These are phyloP conservation scores for Blumeriella jaapii DNA, from an alignment of 2,329 filamentous ascomycete species.

Conservation along the genomic window DNA sequence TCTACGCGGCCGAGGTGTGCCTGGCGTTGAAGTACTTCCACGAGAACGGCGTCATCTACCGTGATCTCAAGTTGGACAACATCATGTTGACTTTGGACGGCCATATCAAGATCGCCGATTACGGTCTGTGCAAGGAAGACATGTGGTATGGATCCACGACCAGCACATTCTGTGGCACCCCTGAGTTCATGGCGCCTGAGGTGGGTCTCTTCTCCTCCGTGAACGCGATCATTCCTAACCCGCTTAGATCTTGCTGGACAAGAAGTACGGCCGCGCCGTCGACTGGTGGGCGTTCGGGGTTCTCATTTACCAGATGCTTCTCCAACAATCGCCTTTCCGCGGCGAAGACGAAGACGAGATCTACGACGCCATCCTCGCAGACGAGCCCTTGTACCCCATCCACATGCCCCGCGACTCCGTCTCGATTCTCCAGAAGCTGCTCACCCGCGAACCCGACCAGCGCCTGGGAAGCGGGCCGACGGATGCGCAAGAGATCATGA, in stretches of 20 bases:
- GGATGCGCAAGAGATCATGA: constrained; percentile 98
- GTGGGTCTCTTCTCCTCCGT: constrained; percentile 34
- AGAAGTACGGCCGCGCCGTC: constrained; percentile 94
- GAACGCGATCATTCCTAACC: constrained; percentile 24
- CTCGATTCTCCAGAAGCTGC: constrained; percentile 91
- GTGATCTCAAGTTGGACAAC: constrained; percentile 71
- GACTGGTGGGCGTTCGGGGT: constrained; percentile 99
- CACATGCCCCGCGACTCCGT: constrained; percentile 98
- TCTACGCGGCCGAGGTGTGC: constrained; percentile 96
- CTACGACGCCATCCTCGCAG: constrained; percentile 94
- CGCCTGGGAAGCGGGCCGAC: constrained; percentile 89
- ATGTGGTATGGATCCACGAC: constrained; percentile 99
- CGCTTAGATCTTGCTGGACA: constrained; percentile 78
- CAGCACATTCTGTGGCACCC: constrained; percentile 98
- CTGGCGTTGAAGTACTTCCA: constrained; percentile 98
- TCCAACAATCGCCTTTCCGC: constrained; percentile 97
- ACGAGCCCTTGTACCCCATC: constrained; percentile 95
- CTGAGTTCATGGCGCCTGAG: constrained; percentile 98
- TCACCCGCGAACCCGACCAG: constrained; percentile 89
- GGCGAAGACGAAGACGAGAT: constrained; percentile 99
- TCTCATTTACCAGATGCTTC: constrained; percentile 97
- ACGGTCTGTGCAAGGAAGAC: constrained; percentile 97
- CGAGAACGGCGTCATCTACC: constrained; percentile 97
- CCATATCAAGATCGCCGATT: constrained; percentile 97
- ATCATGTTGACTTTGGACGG: constrained; percentile 91